A percentile compares a stretch with the other conserved stretches of the same genome.
These are phyloP conservation scores for Solanum acaule DNA, from an alignment of 257 asterid species.

Conservation along the genomic window DNA sequence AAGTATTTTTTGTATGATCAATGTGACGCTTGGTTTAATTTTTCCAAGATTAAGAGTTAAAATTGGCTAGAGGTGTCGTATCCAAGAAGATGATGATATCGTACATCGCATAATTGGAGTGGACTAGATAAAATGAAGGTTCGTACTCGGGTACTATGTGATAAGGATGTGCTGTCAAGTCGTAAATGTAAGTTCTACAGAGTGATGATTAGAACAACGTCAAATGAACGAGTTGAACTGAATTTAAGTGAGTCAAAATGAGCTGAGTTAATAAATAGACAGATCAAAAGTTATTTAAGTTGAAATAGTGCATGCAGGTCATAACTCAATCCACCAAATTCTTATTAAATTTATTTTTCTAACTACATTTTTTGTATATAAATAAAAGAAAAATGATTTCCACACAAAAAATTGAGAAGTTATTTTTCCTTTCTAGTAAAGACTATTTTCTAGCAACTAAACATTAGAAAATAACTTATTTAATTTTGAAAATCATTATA, in stretches of 20 bases:
- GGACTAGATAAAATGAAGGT: background rate
- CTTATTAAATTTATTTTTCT: background rate
- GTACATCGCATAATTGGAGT: background rate
- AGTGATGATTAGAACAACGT: background rate
- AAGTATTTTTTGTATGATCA: background rate
- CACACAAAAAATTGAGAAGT: background rate
- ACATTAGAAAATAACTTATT: background rate
- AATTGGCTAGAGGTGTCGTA: background rate
- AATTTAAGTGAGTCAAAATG: background rate
- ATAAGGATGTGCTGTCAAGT: background rate
- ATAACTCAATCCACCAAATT: background rate
- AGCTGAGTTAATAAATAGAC: background rate
- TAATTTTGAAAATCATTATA: background rate
- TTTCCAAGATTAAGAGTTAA: background rate
- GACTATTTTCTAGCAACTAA: background rate
- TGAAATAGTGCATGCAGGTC: background rate
- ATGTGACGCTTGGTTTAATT: background rate
- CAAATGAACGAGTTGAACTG: background rate
- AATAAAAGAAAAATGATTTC: background rate
- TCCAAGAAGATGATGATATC: background rate
- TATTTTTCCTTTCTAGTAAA: background rate
- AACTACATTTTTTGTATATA: background rate
- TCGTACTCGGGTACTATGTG: background rate
- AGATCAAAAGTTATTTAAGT: background rate
- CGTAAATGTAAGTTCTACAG: background rate